phyloP scores from a whole-genome alignment of 2,329 filamentous ascomycete species.

The Fusarium brevicatenulatum region DNA sequence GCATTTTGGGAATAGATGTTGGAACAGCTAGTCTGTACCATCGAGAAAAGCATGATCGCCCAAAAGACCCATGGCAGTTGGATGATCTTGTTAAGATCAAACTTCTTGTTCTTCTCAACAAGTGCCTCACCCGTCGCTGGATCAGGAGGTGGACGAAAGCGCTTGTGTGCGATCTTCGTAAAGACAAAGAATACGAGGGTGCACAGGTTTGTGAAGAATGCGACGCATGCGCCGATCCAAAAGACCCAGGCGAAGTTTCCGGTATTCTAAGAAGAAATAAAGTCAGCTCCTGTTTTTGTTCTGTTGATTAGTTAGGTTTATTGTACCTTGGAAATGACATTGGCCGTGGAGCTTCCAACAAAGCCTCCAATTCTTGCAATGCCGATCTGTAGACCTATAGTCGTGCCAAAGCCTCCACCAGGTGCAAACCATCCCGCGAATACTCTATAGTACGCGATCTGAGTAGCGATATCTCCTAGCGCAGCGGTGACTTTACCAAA shows the following conservation, averaged over 20 bases:
- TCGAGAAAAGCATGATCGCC: not conserved
- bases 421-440: not conserved
- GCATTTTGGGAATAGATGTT: not conserved
- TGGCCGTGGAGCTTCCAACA: not conserved
- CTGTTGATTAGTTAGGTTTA: fast-evolving
- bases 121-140: not conserved
- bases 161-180: not conserved
- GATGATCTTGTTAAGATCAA: not conserved
- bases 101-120: not conserved
- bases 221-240: not conserved
- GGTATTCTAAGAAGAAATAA: too few species aligned
- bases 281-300: too few species aligned
- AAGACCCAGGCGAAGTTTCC: not conserved
- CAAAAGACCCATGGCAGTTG: not conserved
- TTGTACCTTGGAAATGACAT: not conserved
- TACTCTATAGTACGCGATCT: not conserved
- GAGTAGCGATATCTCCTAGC: not conserved
- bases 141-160: not conserved
- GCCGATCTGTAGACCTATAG: not conserved
- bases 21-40: not conserved
- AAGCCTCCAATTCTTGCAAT: fast-evolving
- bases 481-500: not conserved
- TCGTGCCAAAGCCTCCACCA: not conserved
- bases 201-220: not conserved
- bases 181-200: not conserved